Percentiles rank a stretch among this genome's conserved stretches.
phyloP scores from a whole-genome alignment of 1,139 yeast species.

The Trichomonascaceae sp. region DNA sequence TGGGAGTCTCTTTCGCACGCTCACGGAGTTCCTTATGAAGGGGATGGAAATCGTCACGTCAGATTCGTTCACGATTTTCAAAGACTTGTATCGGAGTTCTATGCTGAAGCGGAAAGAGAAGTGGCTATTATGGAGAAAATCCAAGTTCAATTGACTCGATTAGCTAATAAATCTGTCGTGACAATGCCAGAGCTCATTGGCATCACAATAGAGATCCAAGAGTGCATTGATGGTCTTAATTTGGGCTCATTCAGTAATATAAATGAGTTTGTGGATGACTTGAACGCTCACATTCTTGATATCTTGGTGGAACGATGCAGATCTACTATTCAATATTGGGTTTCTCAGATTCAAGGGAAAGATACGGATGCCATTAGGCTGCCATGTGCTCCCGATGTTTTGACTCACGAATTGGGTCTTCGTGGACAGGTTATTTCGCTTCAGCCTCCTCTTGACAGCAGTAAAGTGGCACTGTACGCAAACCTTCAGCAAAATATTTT shows the following conservation, averaged over 20 bases:
- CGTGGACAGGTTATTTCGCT: slow-evolving; percentile 42
- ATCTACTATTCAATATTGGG: slow-evolving; percentile 25
- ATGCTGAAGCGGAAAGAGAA: slow-evolving; percentile 34
- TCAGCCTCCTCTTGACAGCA: slow-evolving; percentile 37
- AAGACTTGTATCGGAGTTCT: slow-evolving; percentile 33
- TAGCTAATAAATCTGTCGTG: slow-evolving; percentile 1
- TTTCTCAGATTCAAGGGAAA: slow-evolving; percentile 19
- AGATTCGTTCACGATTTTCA: slow-evolving; percentile 40
- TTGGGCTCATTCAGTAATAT: slow-evolving; percentile 41
- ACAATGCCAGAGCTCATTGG: slow-evolving; percentile 17
- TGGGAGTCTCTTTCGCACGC: slow-evolving; percentile 58
- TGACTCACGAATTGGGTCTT: slow-evolving; percentile 38
- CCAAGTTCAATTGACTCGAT: neutral
- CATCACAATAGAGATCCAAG: slow-evolving; percentile 37
- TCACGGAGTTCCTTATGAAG: slow-evolving; percentile 34
- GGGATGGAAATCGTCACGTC: slow-evolving; percentile 40
- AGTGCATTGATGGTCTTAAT: slow-evolving; percentile 38
- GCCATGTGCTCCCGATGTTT: slow-evolving; percentile 14
- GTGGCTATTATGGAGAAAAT: slow-evolving; percentile 14
- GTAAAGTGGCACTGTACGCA: slow-evolving; percentile 31
- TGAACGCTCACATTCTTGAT: slow-evolving; percentile 39
- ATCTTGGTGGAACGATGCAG: slow-evolving; percentile 36
- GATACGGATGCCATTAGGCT: slow-evolving; percentile 6
- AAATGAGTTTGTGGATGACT: slow-evolving; percentile 33
- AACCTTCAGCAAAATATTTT: slow-evolving; percentile 29